Evolutionary conservation across 2,329 filamentous ascomycete species (phyloP).

Genomic region (Claviceps sp.): DNA sequence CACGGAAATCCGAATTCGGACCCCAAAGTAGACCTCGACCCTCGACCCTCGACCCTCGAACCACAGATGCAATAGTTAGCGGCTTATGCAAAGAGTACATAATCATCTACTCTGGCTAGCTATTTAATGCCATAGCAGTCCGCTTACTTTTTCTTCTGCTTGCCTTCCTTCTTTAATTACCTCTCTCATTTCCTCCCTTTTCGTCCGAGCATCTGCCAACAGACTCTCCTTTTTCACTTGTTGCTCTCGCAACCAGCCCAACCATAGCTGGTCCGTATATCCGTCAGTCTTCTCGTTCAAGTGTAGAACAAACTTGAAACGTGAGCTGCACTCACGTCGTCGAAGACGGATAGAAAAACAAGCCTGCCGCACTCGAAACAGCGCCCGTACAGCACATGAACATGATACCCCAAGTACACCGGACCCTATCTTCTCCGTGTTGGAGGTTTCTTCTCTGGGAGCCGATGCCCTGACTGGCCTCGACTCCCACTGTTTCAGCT

Average conservation of each 20-base stretch:
- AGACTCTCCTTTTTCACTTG: not conserved
- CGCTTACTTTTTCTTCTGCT: not conserved
- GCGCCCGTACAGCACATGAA: conserved; percentile 14
- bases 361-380: not conserved
- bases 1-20: not conserved
- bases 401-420: conserved; percentile 25
- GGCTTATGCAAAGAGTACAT: conserved; percentile 1
- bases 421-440: conserved; percentile 25
- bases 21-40: not conserved
- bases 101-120: not conserved
- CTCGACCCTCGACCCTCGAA: not conserved
- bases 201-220: not conserved
- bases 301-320: conserved; percentile 2
- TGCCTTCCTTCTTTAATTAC: not conserved
- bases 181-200: not conserved
- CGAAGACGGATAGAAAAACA: conserved; percentile 1
- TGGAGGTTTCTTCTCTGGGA: conserved; percentile 27
- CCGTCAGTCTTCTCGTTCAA: not conserved
- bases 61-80: not conserved
- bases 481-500: not conserved
- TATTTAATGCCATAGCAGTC: not conserved
- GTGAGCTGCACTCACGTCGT: conserved; percentile 2
- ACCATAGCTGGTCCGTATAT: not conserved
- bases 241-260: not conserved
- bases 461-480: conserved; percentile 23